Conservation (phyloP, 2,329 filamentous ascomycete genomes). For the Rutstroemia sp. region DNA sequence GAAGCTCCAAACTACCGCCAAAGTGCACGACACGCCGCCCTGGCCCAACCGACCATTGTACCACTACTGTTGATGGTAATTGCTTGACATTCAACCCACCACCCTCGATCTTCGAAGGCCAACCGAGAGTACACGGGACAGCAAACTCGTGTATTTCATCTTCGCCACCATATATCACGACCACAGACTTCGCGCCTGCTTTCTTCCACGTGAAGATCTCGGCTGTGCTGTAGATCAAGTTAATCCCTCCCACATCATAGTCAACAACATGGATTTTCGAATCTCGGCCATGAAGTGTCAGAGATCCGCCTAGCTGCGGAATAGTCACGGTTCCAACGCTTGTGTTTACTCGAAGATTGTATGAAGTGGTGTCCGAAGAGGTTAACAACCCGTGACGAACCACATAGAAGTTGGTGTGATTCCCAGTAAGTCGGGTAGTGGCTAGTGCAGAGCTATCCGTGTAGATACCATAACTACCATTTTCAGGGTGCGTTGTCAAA, state of each 20-base stretch:
- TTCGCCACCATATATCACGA: slow-evolving; percentile 57
- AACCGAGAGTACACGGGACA: slow-evolving; percentile 30
- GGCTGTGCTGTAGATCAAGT: slow-evolving; percentile 59
- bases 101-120: slow-evolving; percentile 27
- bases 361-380: slow-evolving; percentile 47
- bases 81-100: slow-evolving; percentile 24
- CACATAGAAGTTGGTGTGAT: slow-evolving; percentile 54
- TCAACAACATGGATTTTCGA: slow-evolving; percentile 62
- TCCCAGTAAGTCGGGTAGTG: slow-evolving; percentile 53
- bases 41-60: slow-evolving; percentile 47
- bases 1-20: slow-evolving; percentile 27
- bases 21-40: slow-evolving; percentile 45
- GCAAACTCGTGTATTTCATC: slow-evolving; percentile 58
- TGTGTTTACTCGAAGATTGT: slow-evolving; percentile 56
- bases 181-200: slow-evolving; percentile 48
- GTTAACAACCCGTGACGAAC: slow-evolving; percentile 59
- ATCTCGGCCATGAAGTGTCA: slow-evolving; percentile 55
- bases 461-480: slow-evolving; percentile 37
- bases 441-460: slow-evolving; percentile 41
- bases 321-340: slow-evolving; percentile 49
- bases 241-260: slow-evolving; percentile 51
- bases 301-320: slow-evolving; percentile 48
- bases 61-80: slow-evolving; percentile 30
- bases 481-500: slow-evolving; percentile 50
- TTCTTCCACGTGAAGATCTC: slow-evolving; percentile 66